Base-by-base conservation (phyloP, 2,329 filamentous ascomycete species). In the Diaporthe sp. region DNA sequence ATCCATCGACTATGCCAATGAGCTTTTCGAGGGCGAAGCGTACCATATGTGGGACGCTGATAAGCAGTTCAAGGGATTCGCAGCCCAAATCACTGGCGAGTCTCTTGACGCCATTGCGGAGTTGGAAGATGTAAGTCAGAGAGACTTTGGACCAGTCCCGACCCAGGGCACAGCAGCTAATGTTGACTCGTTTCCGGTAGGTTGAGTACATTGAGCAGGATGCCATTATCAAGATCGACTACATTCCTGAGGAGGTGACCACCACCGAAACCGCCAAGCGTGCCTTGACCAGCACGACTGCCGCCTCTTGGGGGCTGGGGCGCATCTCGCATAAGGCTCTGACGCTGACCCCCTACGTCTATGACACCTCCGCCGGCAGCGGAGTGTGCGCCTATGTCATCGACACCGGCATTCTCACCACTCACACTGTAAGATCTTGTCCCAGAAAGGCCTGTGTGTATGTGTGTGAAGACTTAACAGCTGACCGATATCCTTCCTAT, bases 391-490 rank as follows among this genome's bases (percentile, higher is more conserved):
- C 84, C 51, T 88, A 88, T 76, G 77, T 88, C 31, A 82, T 88
- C 73, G 87, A 88, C 79, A 87, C 85, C 9, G 86, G 87, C 51
- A 84, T 88, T 71, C 80, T 80, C 65, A 83, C 80, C 25, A 49
- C 79, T 10, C 87, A 88, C 79, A 37, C 65, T 28, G 58, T 61
- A 61, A 42, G 58, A 6, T 19, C 34, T 31, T 34, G 2, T 39
- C 57, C 12, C 57, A 42, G 25, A 22, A 60, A 19, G 0, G 22
- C 22, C 9, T 8, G 9, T 15, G 4, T 13, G 31, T 31, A 6
- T 31, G 51, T 53, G n/a, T 13, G 42, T 28, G 49, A 28, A 13
- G 51, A 28, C 12, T 13, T 3, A 3, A 28, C 15, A 15, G 37
- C 58, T 61, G 22, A 61, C 37, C n/a, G 6, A 42, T 15, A 28